phyloP scores from a whole-genome alignment of 306 rosid genomes.

The Vicia villosa region DNA sequence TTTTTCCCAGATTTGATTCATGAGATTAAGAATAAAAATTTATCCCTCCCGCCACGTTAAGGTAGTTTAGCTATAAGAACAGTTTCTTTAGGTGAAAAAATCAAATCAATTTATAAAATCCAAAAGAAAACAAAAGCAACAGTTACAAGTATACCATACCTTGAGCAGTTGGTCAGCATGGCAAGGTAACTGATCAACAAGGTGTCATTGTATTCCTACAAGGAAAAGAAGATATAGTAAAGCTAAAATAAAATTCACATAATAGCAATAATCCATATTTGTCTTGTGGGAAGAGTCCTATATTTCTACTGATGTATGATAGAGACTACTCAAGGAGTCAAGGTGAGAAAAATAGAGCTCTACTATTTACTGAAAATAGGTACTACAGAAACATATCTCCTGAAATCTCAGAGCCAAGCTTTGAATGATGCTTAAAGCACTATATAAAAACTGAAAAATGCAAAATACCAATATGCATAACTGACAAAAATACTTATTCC shows the following conservation, averaged over 20 bases:
- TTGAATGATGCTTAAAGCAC: background rate
- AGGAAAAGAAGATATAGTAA: slow-evolving; percentile 22
- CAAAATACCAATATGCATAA: slow-evolving; percentile 4
- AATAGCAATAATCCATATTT: slow-evolving; percentile 7
- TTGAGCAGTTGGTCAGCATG: slow-evolving; percentile 95
- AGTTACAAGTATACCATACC: slow-evolving; percentile 52
- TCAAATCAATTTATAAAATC: background rate
- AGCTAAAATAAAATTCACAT: background rate
- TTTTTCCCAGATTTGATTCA: background rate
- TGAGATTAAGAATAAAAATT: background rate
- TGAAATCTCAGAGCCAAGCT: background rate
- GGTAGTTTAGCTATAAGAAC: slow-evolving; percentile 10
- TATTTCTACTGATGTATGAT: background rate
- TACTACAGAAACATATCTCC: background rate
- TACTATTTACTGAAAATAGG: background rate
- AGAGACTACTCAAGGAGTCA: background rate
- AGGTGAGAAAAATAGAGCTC: background rate
- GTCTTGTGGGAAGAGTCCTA: background rate
- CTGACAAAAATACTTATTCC: background rate
- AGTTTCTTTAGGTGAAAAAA: background rate
- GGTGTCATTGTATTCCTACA: slow-evolving; percentile 92
- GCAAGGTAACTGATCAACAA: slow-evolving; percentile 84
- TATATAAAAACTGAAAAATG: background rate
- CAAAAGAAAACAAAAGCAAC: slow-evolving; percentile 10
- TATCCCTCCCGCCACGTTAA: background rate